Evolutionary conservation across 164 flowering plant species (phyloP).

Genomic region (Echeveria elegans): DNA sequence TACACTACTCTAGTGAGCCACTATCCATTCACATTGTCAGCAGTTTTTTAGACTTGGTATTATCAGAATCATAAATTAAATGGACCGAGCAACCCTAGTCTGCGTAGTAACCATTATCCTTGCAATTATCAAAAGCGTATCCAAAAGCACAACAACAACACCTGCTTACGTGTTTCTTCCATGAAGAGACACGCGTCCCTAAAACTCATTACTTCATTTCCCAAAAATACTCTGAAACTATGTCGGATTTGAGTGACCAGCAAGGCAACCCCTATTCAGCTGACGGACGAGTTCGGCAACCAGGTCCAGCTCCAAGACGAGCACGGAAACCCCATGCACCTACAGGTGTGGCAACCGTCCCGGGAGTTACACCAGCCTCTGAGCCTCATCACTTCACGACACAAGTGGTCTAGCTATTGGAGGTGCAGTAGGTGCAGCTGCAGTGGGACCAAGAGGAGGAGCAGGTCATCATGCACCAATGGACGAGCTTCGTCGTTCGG

Average conservation of each 20-base stretch:
- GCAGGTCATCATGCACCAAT: neutral
- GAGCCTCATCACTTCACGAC: neutral
- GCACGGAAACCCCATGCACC: constrained; percentile 7
- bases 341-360: constrained; percentile 1
- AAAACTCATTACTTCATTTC: neutral
- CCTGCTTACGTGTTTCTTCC: neutral
- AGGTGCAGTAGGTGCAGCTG: no score
- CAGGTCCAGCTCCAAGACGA: constrained; percentile 6
- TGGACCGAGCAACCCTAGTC: no score
- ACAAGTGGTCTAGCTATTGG: neutral
- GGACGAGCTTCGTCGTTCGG: neutral
- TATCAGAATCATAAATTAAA: no score
- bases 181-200: neutral
- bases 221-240: neutral
- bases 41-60: no score
- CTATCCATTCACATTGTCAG: no score
- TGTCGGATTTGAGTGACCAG: constrained; percentile 5
- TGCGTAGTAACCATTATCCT: no score
- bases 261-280: constrained; percentile 6
- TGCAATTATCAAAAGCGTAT: no score
- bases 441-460: neutral
- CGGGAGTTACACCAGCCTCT: neutral
- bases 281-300: constrained; percentile 8
- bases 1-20: no score
- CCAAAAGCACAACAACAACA: no score